A percentile compares a stretch with the other conserved stretches of the same genome.
These are phyloP conservation scores for Colletotrichum sublineola DNA, from an alignment of 2,329 filamentous ascomycete species.

Conservation along the genomic window DNA sequence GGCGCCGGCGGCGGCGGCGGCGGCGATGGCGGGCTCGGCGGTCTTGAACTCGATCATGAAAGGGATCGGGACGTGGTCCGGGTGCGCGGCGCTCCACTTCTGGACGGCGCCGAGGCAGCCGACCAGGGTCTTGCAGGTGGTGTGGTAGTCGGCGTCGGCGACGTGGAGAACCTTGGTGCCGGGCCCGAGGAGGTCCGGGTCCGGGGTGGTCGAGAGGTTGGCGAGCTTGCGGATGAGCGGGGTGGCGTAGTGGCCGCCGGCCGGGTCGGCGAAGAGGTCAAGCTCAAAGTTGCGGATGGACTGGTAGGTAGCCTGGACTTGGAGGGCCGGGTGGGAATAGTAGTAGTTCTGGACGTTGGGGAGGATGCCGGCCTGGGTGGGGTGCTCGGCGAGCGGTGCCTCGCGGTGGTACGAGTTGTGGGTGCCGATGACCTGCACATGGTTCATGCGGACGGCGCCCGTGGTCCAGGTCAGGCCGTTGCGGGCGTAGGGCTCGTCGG, in stretches of 20 bases:
- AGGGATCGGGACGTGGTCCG: constrained; percentile 59
- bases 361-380: constrained; percentile 55
- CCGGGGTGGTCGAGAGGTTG: constrained; percentile 54
- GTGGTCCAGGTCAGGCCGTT: constrained; percentile 51
- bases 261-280: constrained; percentile 62
- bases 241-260: constrained; percentile 61
- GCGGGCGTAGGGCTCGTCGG: constrained; percentile 43
- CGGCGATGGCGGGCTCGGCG: constrained; percentile 43
- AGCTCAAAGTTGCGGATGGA: constrained; percentile 62
- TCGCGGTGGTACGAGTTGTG: constrained; percentile 67
- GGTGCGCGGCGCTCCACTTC: constrained; percentile 59
- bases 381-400: constrained; percentile 55
- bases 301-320: constrained; percentile 60
- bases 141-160: constrained; percentile 61
- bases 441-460: constrained; percentile 59
- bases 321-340: constrained; percentile 61
- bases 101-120: constrained; percentile 59
- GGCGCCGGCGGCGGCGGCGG: constrained; percentile 51
- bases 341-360: constrained; percentile 57
- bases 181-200: constrained; percentile 55
- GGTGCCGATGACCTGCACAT: constrained; percentile 64
- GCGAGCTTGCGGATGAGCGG: constrained; percentile 58
- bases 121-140: constrained; percentile 60
- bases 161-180: constrained; percentile 65
- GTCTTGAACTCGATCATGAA: constrained; percentile 65